Conservation (phyloP, 257 asterid genomes). For the Jacaranda copaia region DNA sequence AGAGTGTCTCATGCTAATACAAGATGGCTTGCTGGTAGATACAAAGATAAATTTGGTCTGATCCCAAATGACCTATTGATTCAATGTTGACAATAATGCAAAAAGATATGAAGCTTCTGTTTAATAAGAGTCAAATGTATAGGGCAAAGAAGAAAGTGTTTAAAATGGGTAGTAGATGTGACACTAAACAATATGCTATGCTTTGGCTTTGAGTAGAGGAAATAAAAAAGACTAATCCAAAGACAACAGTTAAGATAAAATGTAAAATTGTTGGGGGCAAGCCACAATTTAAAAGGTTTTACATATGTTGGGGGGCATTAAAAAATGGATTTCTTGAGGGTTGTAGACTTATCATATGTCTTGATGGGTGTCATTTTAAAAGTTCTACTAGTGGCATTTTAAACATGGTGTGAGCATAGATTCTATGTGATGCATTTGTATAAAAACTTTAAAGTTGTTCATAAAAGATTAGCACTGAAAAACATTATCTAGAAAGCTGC, state of each 20-base stretch:
- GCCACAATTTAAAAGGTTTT: neutral
- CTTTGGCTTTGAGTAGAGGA: neutral
- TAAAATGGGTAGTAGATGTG: neutral
- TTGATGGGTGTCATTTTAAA: constrained; percentile 7
- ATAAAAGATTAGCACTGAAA: neutral
- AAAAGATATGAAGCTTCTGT: neutral
- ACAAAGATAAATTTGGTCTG: neutral
- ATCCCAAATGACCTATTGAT: neutral
- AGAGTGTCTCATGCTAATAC: neutral
- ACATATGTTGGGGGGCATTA: constrained; percentile 8
- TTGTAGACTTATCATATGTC: neutral
- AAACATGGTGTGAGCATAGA: neutral
- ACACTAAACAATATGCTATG: neutral
- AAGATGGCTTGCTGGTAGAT: neutral
- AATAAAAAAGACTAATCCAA: neutral
- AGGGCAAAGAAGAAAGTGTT: neutral
- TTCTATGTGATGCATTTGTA: constrained; percentile 16
- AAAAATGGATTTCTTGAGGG: neutral
- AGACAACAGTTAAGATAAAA: constrained; percentile 7
- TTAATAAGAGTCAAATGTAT: neutral
- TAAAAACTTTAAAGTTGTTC: neutral
- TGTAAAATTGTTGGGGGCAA: neutral
- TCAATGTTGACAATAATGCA: neutral
- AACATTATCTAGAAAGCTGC: neutral
- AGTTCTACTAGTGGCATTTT: neutral